phyloP scores from a whole-genome alignment of 805 yeast genomes.

The Sugiyamaella americana region DNA sequence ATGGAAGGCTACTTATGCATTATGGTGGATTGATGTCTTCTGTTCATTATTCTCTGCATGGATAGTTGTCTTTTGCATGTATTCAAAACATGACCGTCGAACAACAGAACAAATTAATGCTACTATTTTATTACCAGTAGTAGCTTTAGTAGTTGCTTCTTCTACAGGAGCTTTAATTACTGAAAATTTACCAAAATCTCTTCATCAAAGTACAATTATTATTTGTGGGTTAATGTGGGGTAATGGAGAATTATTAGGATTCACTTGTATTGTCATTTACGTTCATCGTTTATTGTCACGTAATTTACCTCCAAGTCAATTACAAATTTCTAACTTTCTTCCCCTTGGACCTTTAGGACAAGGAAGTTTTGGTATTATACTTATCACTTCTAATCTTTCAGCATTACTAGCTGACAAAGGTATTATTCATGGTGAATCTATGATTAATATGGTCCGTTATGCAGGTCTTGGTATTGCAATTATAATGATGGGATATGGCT shows the following conservation, averaged over 20 bases:
- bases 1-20: constrained; percentile 48
- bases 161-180: constrained; percentile 60
- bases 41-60: constrained; percentile 55
- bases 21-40: constrained; percentile 69
- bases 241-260: constrained; percentile 58
- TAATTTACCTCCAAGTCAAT: constrained; percentile 47
- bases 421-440: constrained; percentile 18
- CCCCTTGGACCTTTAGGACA: constrained; percentile 86
- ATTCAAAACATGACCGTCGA: constrained; percentile 33
- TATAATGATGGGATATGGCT: constrained; percentile 49
- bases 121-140: constrained; percentile 65
- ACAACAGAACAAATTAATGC: constrained; percentile 42
- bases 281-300: constrained; percentile 55
- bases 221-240: constrained; percentile 59
- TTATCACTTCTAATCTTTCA: constrained; percentile 43
- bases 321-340: constrained; percentile 60
- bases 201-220: constrained; percentile 48
- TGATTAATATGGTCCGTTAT: constrained; percentile 27
- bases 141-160: constrained; percentile 69
- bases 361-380: constrained; percentile 63
- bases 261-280: constrained; percentile 49
- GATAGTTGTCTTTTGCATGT: constrained; percentile 50
- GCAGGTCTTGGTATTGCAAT: constrained; percentile 39
- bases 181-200: constrained; percentile 38
- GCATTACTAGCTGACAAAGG: constrained; percentile 19